Percentiles rank a stretch among this genome's conserved stretches.
Conservation (phyloP, 352 stramenopile genomes). For the Phytophthora podocarpi region DNA sequence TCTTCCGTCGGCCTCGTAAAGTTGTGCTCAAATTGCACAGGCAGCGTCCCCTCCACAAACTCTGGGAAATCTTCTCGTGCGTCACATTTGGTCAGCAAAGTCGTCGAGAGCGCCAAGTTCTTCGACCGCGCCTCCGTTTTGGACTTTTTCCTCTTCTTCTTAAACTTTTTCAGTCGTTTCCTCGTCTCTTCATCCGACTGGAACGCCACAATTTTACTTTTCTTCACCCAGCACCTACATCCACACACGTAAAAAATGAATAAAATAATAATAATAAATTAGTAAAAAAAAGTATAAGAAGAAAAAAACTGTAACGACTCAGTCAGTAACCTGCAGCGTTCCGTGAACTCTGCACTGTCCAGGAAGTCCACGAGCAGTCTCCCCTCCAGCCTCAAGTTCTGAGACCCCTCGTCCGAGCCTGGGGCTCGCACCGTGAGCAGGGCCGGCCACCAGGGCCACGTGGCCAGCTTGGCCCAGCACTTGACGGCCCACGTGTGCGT, state of each 20-base stretch:
- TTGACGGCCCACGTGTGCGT: conserved; percentile 77
- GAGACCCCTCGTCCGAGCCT: conserved; percentile 29
- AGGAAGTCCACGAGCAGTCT: conserved; percentile 63
- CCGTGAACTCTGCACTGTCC: conserved; percentile 42
- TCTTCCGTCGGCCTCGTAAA: conserved; percentile 31
- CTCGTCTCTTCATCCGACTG: conserved; percentile 20
- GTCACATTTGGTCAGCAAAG: conserved; percentile 36
- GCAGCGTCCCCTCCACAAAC: conserved; percentile 56
- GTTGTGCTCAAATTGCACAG: conserved; percentile 34
- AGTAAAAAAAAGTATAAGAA: conserved; percentile 14
- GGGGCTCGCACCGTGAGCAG: conserved; percentile 54
- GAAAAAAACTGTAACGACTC: background rate
- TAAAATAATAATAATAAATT: background rate
- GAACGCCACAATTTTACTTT: conserved; percentile 44
- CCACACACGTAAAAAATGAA: background rate
- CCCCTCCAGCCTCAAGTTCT: conserved; percentile 43
- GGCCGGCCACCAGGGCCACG: conserved; percentile 74
- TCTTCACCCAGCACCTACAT: conserved; percentile 60
- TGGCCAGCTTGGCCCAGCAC: conserved; percentile 74
- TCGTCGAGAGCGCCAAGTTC: conserved; percentile 40
- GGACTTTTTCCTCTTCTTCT: conserved; percentile 15
- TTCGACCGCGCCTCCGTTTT: conserved; percentile 1
- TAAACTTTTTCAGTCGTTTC: conserved; percentile 19
- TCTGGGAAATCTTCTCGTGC: conserved; percentile 53
- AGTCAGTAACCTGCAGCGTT: conserved; percentile 37